Conservation (phyloP, 768 basidiomycete species). For the Strobilomyces echinocephalus region DNA sequence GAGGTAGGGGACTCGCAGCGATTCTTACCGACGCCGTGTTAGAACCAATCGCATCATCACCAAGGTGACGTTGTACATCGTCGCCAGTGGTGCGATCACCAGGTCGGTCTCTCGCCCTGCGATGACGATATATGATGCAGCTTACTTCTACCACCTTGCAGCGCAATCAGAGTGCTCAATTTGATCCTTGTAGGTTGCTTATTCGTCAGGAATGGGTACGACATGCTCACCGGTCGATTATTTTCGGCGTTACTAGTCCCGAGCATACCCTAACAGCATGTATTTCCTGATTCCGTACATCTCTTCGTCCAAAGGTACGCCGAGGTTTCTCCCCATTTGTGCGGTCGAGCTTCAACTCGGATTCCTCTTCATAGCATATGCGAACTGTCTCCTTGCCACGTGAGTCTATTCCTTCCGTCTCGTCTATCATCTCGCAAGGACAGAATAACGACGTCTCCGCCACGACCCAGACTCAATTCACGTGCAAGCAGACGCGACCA, state of each 20-base stretch:
- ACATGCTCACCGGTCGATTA: not conserved
- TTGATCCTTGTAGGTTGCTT: not conserved
- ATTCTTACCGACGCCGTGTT: not conserved
- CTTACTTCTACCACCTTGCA: not conserved
- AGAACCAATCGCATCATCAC: not conserved
- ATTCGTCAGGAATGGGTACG: no score
- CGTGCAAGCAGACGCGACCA: no score
- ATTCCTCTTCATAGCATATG: not conserved
- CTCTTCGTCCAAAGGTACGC: slow-evolving; percentile 2
- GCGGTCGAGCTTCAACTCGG: not conserved
- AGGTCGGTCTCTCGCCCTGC: not conserved
- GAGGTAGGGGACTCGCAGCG: not conserved
- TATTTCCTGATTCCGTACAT: slow-evolving; percentile 4
- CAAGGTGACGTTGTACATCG: slow-evolving; percentile 1
- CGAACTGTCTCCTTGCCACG: slow-evolving; percentile 1
- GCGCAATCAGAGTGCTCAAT: not conserved
- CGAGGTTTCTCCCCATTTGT: not conserved
- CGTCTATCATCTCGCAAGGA: no score
- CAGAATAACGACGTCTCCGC: no score
- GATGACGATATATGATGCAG: not conserved
- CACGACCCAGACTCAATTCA: no score
- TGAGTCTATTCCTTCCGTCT: not conserved
- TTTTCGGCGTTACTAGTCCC: not conserved
- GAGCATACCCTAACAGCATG: not conserved
- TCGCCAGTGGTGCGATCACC: not conserved